Percentiles rank a stretch among this genome's conserved stretches.
Evolutionary conservation across 2,329 filamentous ascomycete genomes (phyloP).

Genomic region (Fusarium luffae): DNA sequence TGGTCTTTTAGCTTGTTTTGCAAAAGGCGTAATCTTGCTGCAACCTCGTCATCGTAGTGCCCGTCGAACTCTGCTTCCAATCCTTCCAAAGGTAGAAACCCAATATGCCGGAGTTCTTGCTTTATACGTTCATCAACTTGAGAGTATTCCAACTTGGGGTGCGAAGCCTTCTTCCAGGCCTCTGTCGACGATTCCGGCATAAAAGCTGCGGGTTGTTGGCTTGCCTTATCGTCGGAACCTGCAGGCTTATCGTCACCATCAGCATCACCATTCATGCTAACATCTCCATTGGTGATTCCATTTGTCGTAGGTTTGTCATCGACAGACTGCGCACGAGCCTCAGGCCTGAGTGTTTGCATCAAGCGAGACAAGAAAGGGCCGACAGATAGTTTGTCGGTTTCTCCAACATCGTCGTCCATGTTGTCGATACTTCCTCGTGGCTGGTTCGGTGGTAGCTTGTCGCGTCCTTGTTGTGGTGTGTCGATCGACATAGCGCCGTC

Average conservation of each 20-base stretch:
- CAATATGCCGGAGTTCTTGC: slow-evolving; percentile 90
- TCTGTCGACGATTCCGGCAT: slow-evolving; percentile 82
- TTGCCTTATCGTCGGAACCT: slow-evolving; percentile 52
- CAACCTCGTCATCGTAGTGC: slow-evolving; percentile 93
- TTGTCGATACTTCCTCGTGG: slow-evolving; percentile 86
- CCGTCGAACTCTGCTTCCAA: slow-evolving; percentile 82
- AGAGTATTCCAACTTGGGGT: slow-evolving; percentile 82
- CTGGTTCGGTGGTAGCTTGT: slow-evolving; percentile 81
- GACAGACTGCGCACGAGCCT: slow-evolving; percentile 66
- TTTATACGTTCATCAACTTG: slow-evolving; percentile 92
- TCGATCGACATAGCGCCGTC: slow-evolving; percentile 84
- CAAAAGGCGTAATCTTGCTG: slow-evolving; percentile 85
- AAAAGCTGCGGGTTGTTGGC: slow-evolving; percentile 75
- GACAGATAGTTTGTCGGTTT: slow-evolving; percentile 89
- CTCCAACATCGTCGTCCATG: slow-evolving; percentile 85
- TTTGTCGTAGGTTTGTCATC: slow-evolving; percentile 69
- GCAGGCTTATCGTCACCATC: slow-evolving; percentile 52
- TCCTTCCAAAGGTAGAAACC: slow-evolving; percentile 78
- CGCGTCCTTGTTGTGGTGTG: slow-evolving; percentile 67
- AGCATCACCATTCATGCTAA: slow-evolving; percentile 63
- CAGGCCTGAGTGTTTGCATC: slow-evolving; percentile 82
- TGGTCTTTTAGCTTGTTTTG: slow-evolving; percentile 85
- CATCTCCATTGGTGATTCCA: slow-evolving; percentile 64
- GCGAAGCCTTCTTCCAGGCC: slow-evolving; percentile 80
- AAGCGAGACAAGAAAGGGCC: slow-evolving; percentile 87